A percentile compares a stretch with the other conserved stretches of the same genome.
phyloP scores from a whole-genome alignment of 1,284 basidiomycete genomes.

The Fomitopsis betulina region DNA sequence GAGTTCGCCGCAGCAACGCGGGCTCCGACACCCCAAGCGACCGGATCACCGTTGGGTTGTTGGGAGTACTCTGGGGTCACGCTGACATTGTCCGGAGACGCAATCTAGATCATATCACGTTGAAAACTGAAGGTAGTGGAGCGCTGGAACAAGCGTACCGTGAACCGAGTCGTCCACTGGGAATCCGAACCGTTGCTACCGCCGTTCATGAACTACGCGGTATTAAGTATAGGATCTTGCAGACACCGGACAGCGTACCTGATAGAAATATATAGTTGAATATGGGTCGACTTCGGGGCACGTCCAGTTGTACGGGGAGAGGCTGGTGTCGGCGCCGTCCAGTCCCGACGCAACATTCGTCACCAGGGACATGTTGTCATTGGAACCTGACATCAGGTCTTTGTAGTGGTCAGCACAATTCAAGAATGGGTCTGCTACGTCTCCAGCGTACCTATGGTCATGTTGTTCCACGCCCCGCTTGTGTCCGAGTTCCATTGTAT shows the following conservation, averaged over 20 bases:
- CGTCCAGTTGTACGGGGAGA: constrained; percentile 32
- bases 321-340: constrained; percentile 30
- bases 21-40: constrained; percentile 29
- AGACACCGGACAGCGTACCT: constrained; percentile 20
- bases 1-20: constrained; percentile 4
- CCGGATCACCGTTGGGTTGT: constrained; percentile 31
- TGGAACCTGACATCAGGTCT: constrained; percentile 39
- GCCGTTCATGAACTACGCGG: constrained; percentile 30
- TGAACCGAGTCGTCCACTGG: constrained; percentile 37
- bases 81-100: constrained; percentile 24
- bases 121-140: not conserved
- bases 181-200: constrained; percentile 20
- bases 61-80: constrained; percentile 23
- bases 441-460: constrained; percentile 31
- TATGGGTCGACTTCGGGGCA: constrained; percentile 36
- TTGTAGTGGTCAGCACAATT: not conserved
- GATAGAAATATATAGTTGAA: constrained; percentile 37
- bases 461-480: constrained; percentile 31
- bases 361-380: constrained; percentile 33
- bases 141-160: constrained; percentile 19
- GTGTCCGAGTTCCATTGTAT: constrained; percentile 28
- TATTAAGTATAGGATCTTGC: not conserved
- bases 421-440: not conserved
- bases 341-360: constrained; percentile 25
- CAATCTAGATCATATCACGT: constrained; percentile 20